Conservation (phyloP, 148 eudicot genomes). For the Vaccinium myrtillus region DNA sequence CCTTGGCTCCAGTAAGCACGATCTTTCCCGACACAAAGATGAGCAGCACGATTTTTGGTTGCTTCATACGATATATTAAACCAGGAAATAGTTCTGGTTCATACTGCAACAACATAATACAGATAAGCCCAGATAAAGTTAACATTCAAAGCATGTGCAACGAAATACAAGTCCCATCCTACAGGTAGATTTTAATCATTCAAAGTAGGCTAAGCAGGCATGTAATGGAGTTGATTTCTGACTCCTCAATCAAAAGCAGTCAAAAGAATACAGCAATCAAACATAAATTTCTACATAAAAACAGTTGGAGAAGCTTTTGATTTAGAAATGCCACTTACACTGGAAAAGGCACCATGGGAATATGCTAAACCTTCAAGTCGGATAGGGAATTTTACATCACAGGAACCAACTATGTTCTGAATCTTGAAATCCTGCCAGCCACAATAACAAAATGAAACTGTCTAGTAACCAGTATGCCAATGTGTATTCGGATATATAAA, state of each 20-base stretch:
- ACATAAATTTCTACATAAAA: neutral
- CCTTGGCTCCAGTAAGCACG: slow-evolving; percentile 88
- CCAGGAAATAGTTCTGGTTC: slow-evolving; percentile 92
- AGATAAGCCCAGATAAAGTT: slow-evolving; percentile 5
- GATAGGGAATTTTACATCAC: slow-evolving; percentile 75
- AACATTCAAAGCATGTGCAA: neutral
- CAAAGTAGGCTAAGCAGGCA: neutral
- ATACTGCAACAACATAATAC: slow-evolving; percentile 40
- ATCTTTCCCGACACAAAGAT: slow-evolving; percentile 82
- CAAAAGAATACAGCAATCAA: neutral
- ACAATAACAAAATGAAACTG: neutral
- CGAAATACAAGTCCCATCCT: neutral
- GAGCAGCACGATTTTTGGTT: slow-evolving; percentile 71
- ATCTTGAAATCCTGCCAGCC: slow-evolving; percentile 65
- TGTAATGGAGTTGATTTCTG: neutral
- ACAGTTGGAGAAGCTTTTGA: neutral
- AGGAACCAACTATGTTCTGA: slow-evolving; percentile 76
- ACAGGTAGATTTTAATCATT: neutral
- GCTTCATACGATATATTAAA: slow-evolving; percentile 80
- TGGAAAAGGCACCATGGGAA: slow-evolving; percentile 67
- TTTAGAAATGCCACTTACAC: slow-evolving; percentile 42
- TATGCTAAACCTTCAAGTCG: slow-evolving; percentile 77
- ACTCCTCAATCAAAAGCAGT: neutral
- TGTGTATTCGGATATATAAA: neutral
- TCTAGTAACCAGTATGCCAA: neutral